Evolutionary conservation across 2,329 filamentous ascomycete genomes (phyloP), one percentile per base, ranked within the genome.

Genomic region (Monilinia laxa): DNA sequence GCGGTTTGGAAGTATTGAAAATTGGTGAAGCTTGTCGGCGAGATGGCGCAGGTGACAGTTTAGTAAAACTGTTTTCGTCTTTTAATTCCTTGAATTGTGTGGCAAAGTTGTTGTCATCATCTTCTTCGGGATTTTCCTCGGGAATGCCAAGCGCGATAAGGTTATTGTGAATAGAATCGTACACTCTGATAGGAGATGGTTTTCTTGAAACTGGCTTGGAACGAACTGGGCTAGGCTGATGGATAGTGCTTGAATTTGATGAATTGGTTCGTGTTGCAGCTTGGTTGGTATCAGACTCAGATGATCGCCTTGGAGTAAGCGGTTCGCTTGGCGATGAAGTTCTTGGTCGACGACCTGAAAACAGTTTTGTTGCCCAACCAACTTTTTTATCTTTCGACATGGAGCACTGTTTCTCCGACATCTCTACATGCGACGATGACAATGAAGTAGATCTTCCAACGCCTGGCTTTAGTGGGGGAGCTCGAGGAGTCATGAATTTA

Each of bases 401-500:
- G 20, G 35, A 45, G 31, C 20, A 18, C 25, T n/a, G 38, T 47
- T 42, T 49, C 51, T 31, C 42, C 12, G 25, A 20, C 12, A 11
- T 16, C 25, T 64, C 49, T 23, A 20, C n/a, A 35, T 35, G n/a
- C 14, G 28, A 12, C n/a, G 62, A 64, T 45, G 62, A 45, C 23
- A 35, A 35, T 25, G 62, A 40, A 51, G 16, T 42, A 6, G 53
- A 51, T 40, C 80, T 79, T 25, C 79, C 75, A 31, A 79, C 73
- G n/a, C 70, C 66, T 80, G 85, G 80, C 70, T 81, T 79, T 20
- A 81, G 80, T 1, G 82, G 80, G 25, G 84, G 82, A 28, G 87
- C 85, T 64, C 88, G 83, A 14, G 90, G 91, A 42, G 89, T 86
- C 72, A 87, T 81, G 76, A 88, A 96, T 75, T 90, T 92, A 79